Evolutionary conservation across 306 rosid species (phyloP), one percentile per base, ranked within the genome.

Genomic region (Parietaria judaica): DNA sequence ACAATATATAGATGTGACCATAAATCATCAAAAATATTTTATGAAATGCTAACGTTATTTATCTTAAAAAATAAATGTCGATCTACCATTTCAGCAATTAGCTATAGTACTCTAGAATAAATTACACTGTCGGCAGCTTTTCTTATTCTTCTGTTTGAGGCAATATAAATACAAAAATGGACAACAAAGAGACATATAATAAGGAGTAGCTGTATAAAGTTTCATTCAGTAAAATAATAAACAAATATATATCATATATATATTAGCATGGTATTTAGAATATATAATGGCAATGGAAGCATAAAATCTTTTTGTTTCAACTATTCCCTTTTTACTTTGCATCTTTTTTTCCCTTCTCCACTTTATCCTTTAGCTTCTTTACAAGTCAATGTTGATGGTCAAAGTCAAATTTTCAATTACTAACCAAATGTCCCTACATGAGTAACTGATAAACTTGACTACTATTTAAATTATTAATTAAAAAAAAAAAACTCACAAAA

Each of bases 61-160:
- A 5, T 41, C 10, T 3, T 60, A 37, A 14, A 43, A 60, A 60
- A 45, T 23, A 12, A 14, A 65, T 60, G n/a, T 31, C n/a, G 16
- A 45, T 56, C 17, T 36, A 49, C 34, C 71, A 67, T 57, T 35
- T 17, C 4, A 39, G 50, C 64, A 50, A 7, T 60, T 48, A 23
- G 45, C 45, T n/a, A n/a, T n/a, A n/a, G n/a, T n/a, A n/a, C n/a
- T n/a, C n/a, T 41, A 41, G 7, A 1, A 1, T 41, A 41, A 41
- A 41, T 23, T 23, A 41, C 45, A 41, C 6, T 53, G 76, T 76
- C 80, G 60, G 70, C 73, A 51, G 60, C 76, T 36, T n/a, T 71
- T 66, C 60, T 61, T 69, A 43, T 16, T 6, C 3, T 16, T 46
- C 71, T 7, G 51, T 64, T 39, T 43, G n/a, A 14, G 70, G 59